These are phyloP conservation scores for Pisolithus sp. DNA, from an alignment of 768 basidiomycete species.

Conservation along the genomic window DNA sequence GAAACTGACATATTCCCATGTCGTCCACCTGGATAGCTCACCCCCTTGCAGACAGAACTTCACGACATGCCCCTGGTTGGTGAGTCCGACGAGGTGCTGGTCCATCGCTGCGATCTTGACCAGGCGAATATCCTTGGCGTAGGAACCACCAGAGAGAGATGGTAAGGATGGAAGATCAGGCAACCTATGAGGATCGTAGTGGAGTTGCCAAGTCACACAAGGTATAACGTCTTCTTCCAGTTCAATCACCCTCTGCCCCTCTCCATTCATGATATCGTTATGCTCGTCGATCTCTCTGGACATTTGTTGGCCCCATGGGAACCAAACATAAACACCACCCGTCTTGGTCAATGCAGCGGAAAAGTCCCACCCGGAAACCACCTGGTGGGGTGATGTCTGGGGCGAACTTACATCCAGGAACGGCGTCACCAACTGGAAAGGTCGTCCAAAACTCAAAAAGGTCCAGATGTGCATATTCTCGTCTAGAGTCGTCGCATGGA, in stretches of 20 bases:
- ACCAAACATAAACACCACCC: conserved; percentile 74
- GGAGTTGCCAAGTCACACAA: conserved; percentile 56
- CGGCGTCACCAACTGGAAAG: conserved; percentile 49
- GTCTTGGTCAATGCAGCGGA: conserved; percentile 65
- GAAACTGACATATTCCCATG: conserved; percentile 72
- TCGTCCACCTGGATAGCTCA: conserved; percentile 33
- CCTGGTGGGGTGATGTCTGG: conserved; percentile 47
- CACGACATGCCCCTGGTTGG: conserved; percentile 72
- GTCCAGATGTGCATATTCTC: conserved; percentile 58
- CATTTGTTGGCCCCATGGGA: conserved; percentile 51
- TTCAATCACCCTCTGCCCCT: conserved; percentile 26
- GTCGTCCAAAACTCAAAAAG: conserved; percentile 72
- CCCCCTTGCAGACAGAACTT: conserved; percentile 44
- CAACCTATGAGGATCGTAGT: conserved; percentile 48
- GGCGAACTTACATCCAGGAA: conserved; percentile 36
- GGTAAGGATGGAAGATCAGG: conserved; percentile 61
- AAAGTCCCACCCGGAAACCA: conserved; percentile 79
- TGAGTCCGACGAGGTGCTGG: conserved; percentile 68
- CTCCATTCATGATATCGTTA: conserved; percentile 41
- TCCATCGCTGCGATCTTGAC: conserved; percentile 80
- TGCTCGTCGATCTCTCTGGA: conserved; percentile 29
- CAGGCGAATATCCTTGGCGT: conserved; percentile 38
- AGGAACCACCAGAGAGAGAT: conserved; percentile 26
- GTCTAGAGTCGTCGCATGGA: conserved; percentile 66
- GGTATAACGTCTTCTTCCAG: conserved; percentile 41